These are phyloP conservation scores for Chlamydomonas sp. DNA, from an alignment of 139 green algal species.

Conservation along the genomic window DNA sequence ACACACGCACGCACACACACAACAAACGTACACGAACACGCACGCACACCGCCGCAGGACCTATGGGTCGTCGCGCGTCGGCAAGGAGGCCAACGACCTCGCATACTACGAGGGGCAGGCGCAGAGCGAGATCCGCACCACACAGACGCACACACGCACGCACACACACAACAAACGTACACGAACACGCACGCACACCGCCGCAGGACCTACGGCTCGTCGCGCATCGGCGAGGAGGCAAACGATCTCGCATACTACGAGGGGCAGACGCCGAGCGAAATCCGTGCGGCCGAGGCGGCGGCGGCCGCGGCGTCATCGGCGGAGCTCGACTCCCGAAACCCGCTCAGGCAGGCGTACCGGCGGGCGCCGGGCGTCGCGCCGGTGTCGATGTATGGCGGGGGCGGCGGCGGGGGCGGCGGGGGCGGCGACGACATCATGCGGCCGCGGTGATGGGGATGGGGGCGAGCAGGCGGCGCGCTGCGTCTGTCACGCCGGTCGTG, in stretches of 20 bases:
- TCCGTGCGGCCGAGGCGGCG: not conserved
- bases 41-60: not conserved
- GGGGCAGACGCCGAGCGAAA: not conserved
- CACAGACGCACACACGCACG: not conserved
- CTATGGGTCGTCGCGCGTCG: not conserved
- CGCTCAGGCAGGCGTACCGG: not conserved
- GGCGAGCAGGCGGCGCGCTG: too few relatives aligned
- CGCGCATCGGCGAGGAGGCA: not conserved
- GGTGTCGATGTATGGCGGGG: not conserved
- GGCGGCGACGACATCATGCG: too few relatives aligned
- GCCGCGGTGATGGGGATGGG: too few relatives aligned
- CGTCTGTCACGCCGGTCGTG: too few relatives aligned
- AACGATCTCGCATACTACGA: constrained; percentile 10
- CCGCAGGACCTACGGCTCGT: not conserved
- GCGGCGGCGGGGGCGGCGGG: too few relatives aligned
- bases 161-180: not conserved
- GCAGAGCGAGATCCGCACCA: not conserved
- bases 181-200: not conserved
- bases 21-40: too few relatives aligned
- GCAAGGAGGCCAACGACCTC: not conserved
- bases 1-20: too few relatives aligned
- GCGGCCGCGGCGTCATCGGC: not conserved
- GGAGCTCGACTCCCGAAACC: not conserved
- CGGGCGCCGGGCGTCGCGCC: not conserved
- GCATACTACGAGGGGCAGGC: not conserved